These are phyloP conservation scores for Mortierella sp. DNA, from an alignment of 371 early-diverging fungal species.

Conservation along the genomic window DNA sequence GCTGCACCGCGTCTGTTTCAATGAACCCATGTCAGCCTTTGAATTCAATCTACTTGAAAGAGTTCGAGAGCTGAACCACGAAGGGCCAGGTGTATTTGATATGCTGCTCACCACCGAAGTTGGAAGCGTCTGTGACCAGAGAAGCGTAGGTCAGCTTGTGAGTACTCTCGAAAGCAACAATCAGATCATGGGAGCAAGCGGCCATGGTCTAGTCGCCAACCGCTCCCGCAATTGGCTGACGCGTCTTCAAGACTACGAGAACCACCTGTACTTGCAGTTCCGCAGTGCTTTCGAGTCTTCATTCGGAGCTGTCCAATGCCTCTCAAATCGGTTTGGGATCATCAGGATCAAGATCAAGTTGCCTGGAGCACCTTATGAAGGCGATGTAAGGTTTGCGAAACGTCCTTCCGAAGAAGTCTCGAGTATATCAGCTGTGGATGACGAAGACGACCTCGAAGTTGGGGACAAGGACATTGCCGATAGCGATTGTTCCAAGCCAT, in stretches of 20 bases:
- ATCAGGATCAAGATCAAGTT: conserved; percentile 79
- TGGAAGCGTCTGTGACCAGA: conserved; percentile 81
- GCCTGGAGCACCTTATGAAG: conserved; percentile 56
- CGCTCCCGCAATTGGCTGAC: conserved; percentile 82
- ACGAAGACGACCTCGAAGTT: not conserved
- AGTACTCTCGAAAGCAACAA: conserved; percentile 77
- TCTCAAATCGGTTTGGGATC: conserved; percentile 95
- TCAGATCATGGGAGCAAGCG: conserved; percentile 81
- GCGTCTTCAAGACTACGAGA: conserved; percentile 93
- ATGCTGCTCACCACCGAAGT: conserved; percentile 94
- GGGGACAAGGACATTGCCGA: not conserved
- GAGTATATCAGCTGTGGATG: conserved; percentile 3
- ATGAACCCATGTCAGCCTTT: conserved; percentile 90
- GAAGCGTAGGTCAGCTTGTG: conserved; percentile 74
- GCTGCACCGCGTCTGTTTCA: conserved; percentile 86
- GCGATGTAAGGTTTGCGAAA: not conserved
- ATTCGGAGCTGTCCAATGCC: conserved; percentile 92
- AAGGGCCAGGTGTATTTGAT: conserved; percentile 85
- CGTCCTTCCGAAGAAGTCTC: conserved; percentile 17
- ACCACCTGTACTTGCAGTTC: conserved; percentile 91
- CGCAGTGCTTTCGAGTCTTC: conserved; percentile 91
- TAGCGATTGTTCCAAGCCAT: not conserved
- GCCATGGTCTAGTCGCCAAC: conserved; percentile 83
- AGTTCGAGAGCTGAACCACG: conserved; percentile 76
- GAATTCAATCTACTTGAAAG: conserved; percentile 92